These are phyloP conservation scores for Penicillium sp. DNA, from an alignment of 2,329 filamentous ascomycete species.

Conservation along the genomic window DNA sequence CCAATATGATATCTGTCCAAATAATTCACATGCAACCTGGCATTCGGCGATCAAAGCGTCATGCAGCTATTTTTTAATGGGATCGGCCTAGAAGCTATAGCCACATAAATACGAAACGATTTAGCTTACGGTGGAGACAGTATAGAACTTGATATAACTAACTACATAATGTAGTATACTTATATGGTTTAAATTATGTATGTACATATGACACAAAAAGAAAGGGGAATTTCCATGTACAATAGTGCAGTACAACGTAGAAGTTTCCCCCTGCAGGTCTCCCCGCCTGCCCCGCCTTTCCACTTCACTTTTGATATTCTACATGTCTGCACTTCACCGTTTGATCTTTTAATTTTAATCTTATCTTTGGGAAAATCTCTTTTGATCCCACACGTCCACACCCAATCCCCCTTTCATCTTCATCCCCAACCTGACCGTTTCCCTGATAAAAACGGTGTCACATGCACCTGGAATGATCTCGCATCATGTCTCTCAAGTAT, in stretches of 20 bases:
- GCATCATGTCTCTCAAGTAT: constrained; percentile 40
- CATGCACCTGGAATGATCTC: not conserved
- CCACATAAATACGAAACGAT: not conserved
- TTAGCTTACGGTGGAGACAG: constrained; percentile 3
- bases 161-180: too few relatives aligned
- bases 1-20: not conserved
- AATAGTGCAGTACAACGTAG: not conserved
- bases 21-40: not conserved
- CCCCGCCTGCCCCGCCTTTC: constrained; percentile 23
- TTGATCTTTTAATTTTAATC: not conserved
- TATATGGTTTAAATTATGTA: too few relatives aligned
- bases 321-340: not conserved
- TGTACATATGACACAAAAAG: not conserved
- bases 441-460: not conserved
- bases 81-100: not conserved
- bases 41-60: not conserved
- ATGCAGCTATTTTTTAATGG: not conserved
- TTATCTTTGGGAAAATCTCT: not conserved
- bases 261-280: constrained; percentile 8
- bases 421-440: not conserved
- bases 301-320: constrained; percentile 1
- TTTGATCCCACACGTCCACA: not conserved
- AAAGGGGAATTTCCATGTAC: not conserved
- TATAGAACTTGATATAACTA: too few relatives aligned
- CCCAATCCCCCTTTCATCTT: not conserved